Base-by-base conservation (phyloP, 768 basidiomycete species). In the Megacollybia marginata region DNA sequence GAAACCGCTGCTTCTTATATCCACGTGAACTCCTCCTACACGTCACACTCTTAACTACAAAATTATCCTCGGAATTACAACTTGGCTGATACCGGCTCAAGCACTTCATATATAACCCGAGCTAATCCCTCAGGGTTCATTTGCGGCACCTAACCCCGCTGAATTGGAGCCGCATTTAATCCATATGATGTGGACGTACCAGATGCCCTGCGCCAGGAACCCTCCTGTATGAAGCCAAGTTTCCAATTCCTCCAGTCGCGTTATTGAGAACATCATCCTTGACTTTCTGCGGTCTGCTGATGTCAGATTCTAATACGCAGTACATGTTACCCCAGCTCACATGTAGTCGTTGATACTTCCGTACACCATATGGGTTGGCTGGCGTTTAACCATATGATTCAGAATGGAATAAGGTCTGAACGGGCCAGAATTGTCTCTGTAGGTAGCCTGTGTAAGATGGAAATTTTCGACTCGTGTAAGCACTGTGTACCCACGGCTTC, bases 301-400 rank as follows among this genome's bases (percentile, higher is more conserved):
- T 28, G 23, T 28, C 23, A 28, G 23, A 3, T 2, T 28, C 23
- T 28, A 6, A 28, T 28, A 6, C 6, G 6, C 2, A 28, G 23
- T 28, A 28, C 6, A 28, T 28, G 23, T n/a, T n/a, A 28, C 6
- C 23, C 6, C 6, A 31, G 57, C 69, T 36, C 53, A 74, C 72
- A 73, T 42, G 51, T 69, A 69, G 51, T 78, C 76, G 48, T 74
- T 64, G 7, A 69, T 65, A 1, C 60, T 69, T 16, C 75, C 77
- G 51, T 72, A 76, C 34, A 77, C 69, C 28, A 77, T 50, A 52
- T 79, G 76, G 2, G 70, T 65, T 0, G 72, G 73, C 5, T 69
- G 43, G 3, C 59, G 62, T 44, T 60, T 56, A 16, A 68, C 67
- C 19, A 71, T 52, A 10, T 53, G 36, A 2, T 54, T 47, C 10